Evolutionary conservation across 768 basidiomycete species (phyloP), one percentile per base, ranked within the genome.

Genomic region (Hortiboletus flavorubellus): DNA sequence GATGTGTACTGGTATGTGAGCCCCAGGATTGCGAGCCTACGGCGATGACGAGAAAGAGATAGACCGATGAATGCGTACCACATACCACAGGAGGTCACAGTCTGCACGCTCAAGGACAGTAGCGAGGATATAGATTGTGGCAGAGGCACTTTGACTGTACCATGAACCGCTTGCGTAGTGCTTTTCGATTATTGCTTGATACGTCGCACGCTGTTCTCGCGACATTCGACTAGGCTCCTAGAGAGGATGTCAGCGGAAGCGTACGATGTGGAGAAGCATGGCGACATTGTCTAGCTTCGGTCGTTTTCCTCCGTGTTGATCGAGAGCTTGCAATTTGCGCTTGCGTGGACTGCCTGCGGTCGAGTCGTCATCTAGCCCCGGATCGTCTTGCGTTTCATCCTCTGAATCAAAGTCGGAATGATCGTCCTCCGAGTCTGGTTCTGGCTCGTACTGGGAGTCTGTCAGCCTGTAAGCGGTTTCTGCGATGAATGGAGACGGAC

Each of bases 1-100:
- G 89, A 84, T 41, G 82, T 82, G 68, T 98, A 98, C 74, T 99
- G 97, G 68, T 85, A 87, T 16, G 97, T 98, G 34, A 98, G 78
- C 41, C 94, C 93, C 44, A 98, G 79, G 59, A 98, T 93, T 9
- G 94, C 92, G 33, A 95, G 80, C 93, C 93, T 94, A 67, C 12
- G 10, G 33, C 0, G 5, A 52, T 58, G 59, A 66, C 23, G 18
- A 54, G 46, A 34, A 18, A 43, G 46, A 12, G 33, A 31, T 55
- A 49, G 44, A 41, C 15, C 30, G 9, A 18, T 31, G 29, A 45
- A 5, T 15, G 37, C 51, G 39, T 37, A 18, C 15, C 31, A 61
- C 78, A 46, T 64, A 93, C 97, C 97, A 99, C 44, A 98, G 76
- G 8, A 95, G 78, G 69, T 98, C 93, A 65, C 93, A 92, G 69